Evolutionary conservation across 805 yeast genomes (phyloP).

Genomic region (Barnettozyma sucrosica): DNA sequence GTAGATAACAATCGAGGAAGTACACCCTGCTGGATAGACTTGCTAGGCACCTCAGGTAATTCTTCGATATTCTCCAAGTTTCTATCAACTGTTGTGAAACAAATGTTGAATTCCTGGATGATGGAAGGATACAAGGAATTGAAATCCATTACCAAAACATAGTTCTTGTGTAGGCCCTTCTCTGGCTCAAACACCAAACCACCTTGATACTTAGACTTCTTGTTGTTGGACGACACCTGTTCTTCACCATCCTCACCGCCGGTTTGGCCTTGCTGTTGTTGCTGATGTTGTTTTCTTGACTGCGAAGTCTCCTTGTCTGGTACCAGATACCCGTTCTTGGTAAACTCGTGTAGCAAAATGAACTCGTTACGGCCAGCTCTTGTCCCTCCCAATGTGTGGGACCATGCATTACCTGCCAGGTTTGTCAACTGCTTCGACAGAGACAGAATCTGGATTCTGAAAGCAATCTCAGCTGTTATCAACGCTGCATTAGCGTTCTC

Average conservation of each 20-base stretch:
- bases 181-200: slow-evolving; percentile 97
- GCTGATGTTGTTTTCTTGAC: slow-evolving; percentile 32
- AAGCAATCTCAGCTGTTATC: slow-evolving; percentile 72
- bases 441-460: slow-evolving; percentile 78
- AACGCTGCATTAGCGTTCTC: slow-evolving; percentile 64
- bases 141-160: slow-evolving; percentile 93
- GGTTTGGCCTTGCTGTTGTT: slow-evolving; percentile 11
- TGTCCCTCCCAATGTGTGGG: slow-evolving; percentile 89
- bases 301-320: slow-evolving; percentile 70
- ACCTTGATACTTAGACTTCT: slow-evolving; percentile 79
- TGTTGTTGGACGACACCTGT: slow-evolving; percentile 43
- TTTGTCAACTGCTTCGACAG: slow-evolving; percentile 87
- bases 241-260: slow-evolving; percentile 32
- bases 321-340: slow-evolving; percentile 69
- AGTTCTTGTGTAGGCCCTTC: slow-evolving; percentile 86
- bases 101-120: slow-evolving; percentile 93
- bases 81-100: slow-evolving; percentile 91
- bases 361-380: slow-evolving; percentile 94
- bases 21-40: slow-evolving; percentile 64
- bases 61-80: slow-evolving; percentile 49
- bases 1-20: slow-evolving; percentile 78
- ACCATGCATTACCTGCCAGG: slow-evolving; percentile 96
- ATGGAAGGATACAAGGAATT: slow-evolving; percentile 95
- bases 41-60: slow-evolving; percentile 63
- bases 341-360: slow-evolving; percentile 87